Evolutionary conservation across 2,329 filamentous ascomycete species (phyloP), one percentile per base, ranked within the genome.

Genomic region (Sclerotinia minor): DNA sequence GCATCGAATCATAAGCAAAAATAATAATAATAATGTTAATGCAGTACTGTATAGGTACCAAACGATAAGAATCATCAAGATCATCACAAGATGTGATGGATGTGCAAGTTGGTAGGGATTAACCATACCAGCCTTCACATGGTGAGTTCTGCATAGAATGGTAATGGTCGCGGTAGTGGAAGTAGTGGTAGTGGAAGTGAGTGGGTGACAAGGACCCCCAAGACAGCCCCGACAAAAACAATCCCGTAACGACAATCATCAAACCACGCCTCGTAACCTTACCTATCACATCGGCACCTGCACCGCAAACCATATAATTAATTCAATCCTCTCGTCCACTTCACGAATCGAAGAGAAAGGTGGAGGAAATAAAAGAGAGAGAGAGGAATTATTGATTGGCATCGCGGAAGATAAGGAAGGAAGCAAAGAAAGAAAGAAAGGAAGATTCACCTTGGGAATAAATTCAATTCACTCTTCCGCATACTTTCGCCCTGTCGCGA

Each of bases 401-500:
- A 35, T 57, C 54, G 29, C 21, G 53, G n/a, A 55, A 15, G 11
- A 55, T 38, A 55, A 55, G 26, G 9, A 13, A 21, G 26, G 8
- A 24, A 52, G 24, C 8, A 11, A 35, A 7, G 13, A 52, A 32
- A 19, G 9, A 26, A 53, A 26, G 19, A 21, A 54, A 8, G 13
- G 29, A 11, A 11, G 52, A 5, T 49, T 35, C 26, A 35, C 17
- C 11, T 44, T 45, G 15, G 38, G 21, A 15, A 59, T 35, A 61
- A 19, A 19, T 38, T 26, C 55, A 67, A 67, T 67, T 45, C 26
- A 57, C 45, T 26, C 49, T 24, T 24, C 35, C 54, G 54, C 17
- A 41, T 57, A 44, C 49, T 47, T 58, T n/a, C 21, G 21, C 47
- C 45, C 41, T 21, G 65, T 67, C 65, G 47, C 65, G 65, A 67